A percentile compares a stretch with the other conserved stretches of the same genome.
These are phyloP conservation scores for Globisporangium echinulatum DNA, from an alignment of 352 stramenopile species.

Conservation along the genomic window DNA sequence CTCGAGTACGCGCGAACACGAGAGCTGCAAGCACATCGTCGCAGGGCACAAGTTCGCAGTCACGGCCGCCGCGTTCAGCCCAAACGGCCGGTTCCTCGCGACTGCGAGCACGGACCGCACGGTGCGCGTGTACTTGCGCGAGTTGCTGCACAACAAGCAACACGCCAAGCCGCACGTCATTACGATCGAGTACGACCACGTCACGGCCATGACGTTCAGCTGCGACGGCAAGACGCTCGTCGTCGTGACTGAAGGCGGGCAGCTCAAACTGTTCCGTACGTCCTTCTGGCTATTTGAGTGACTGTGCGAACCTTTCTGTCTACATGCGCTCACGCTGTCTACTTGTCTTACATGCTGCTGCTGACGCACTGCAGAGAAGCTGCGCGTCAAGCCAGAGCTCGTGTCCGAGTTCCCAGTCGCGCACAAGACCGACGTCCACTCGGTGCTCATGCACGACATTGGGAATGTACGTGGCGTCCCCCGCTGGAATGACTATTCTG, in stretches of 20 bases:
- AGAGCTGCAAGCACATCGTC: constrained; percentile 35
- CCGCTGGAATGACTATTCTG: too few relatives aligned
- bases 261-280: constrained; percentile 71
- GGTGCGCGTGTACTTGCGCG: constrained; percentile 62
- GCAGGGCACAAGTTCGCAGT: constrained; percentile 69
- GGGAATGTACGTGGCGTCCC: constrained; percentile 29
- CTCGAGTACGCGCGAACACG: constrained; percentile 23
- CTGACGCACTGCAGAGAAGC: constrained; percentile 42
- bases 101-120: constrained; percentile 72
- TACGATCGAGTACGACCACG: constrained; percentile 77
- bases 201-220: constrained; percentile 67
- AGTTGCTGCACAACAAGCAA: constrained; percentile 56
- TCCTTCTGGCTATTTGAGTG: background rate
- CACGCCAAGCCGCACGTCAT: constrained; percentile 46
- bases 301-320: too few relatives aligned
- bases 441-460: constrained; percentile 80
- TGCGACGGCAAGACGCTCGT: constrained; percentile 68
- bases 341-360: background rate
- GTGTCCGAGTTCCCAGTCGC: constrained; percentile 47
- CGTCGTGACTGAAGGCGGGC: constrained; percentile 55
- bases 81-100: constrained; percentile 72
- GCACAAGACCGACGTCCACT: constrained; percentile 77
- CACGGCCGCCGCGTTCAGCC: constrained; percentile 61
- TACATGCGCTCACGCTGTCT: background rate
- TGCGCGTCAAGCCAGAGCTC: constrained; percentile 66